Base-by-base conservation (phyloP, 1,139 yeast species). In the Kodamaea sp. region DNA sequence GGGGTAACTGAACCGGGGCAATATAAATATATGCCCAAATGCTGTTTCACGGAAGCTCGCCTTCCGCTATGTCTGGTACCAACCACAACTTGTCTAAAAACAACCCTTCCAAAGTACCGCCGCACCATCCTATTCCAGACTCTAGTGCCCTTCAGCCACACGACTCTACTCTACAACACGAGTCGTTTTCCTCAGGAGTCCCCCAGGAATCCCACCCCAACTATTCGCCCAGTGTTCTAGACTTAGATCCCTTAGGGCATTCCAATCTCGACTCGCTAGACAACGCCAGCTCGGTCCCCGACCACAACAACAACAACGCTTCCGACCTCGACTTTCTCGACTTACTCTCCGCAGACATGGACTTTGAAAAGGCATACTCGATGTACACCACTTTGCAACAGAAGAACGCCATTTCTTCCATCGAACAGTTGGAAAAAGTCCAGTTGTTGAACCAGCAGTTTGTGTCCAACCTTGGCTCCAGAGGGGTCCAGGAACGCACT, bases 341-440 rank as follows among this genome's bases (percentile, higher is more conserved):
- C 34, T 35, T 48, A 32, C 45, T 48, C 34, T 38, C 50, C n/a
- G 39, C 45, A 19, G 74, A 69, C 50, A 70, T 70, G 75, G 70
- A 70, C 40, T 70, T 70, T 37, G 76, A 70, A 53, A 73, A 68
- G 50, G 75, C 75, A 15, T 70, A 66, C 45, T 47, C 56, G 23
- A 64, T 67, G 67, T 70, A 68, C 48, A 54, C 61, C 28, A 57
- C 55, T 28, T 50, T 69, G 33, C 75, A 69, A 46, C 72, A 68
- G 33, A 67, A 66, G 35, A 56, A 61, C 30, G 72, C 71, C 15
- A 32, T 57, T 22, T 48, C 49, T 20, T 64, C 64, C 18, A 56
- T 70, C 24, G 73, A 68, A 39, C 63, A 59, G 38, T 59, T 70
- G 42, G 67, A 66, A 40, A 59, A 57, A 44, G 70, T 63, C 1